These are phyloP conservation scores for Capronia americana DNA, from an alignment of 2,329 filamentous ascomycete species.

Conservation along the genomic window DNA sequence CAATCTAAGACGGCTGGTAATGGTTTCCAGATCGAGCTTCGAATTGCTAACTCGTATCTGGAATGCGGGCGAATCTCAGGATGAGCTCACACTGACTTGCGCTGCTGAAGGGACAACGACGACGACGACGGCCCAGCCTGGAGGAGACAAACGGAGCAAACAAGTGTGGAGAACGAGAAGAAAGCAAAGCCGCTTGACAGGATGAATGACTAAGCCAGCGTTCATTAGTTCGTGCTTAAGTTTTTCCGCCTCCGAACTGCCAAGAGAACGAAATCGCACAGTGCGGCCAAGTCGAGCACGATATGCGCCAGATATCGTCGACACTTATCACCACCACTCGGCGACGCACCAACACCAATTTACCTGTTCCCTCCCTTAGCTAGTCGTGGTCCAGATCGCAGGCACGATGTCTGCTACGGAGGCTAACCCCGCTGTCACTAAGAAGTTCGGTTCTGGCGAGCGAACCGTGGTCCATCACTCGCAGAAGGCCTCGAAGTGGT, in stretches of 20 bases:
- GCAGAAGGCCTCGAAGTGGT: conserved; percentile 99
- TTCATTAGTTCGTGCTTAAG: neutral
- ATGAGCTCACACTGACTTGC: neutral
- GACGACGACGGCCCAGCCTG: conserved; percentile 4
- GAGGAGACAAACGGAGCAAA: conserved; percentile 22
- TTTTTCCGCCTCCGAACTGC: neutral
- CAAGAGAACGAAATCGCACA: conserved; percentile 11
- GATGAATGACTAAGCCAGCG: neutral
- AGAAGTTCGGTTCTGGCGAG: conserved; percentile 98
- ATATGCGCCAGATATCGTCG: neutral
- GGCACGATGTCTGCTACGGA: conserved; percentile 62
- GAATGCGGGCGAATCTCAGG: neutral
- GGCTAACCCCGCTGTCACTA: conserved; percentile 64
- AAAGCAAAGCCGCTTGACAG: neutral
- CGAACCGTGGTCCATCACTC: conserved; percentile 83
- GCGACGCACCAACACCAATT: conserved; percentile 13
- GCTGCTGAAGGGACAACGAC: conserved; percentile 1
- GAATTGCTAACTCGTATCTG: neutral
- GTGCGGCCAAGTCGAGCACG: conserved; percentile 1
- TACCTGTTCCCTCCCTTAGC: conserved; percentile 10
- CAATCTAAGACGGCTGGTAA: neutral
- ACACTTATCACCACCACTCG: conserved; percentile 9
- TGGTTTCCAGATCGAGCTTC: neutral
- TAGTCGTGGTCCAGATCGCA: conserved; percentile 32
- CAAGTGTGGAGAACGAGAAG: neutral